Evolutionary conservation across 352 stramenopile species (phyloP).

Genomic region (Halophytophthora batemanensis): DNA sequence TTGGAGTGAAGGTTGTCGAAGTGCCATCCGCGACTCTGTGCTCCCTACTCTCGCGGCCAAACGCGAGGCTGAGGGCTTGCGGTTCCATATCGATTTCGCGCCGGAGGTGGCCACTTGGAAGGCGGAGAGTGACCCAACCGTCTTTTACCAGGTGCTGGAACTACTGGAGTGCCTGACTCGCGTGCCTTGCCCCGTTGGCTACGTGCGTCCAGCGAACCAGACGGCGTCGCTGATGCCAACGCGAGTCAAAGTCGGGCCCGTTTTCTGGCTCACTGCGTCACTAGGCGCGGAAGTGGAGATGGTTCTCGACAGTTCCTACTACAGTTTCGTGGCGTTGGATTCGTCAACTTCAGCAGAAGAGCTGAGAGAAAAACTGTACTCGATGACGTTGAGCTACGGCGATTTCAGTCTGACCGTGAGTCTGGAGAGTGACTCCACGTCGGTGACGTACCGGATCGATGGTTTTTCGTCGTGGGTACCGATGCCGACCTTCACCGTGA

Average conservation of each 20-base stretch:
- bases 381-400: neutral
- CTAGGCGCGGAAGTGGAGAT: neutral
- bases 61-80: neutral
- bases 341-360: neutral
- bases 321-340: neutral
- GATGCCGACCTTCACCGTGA: conserved; percentile 10
- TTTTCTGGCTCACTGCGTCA: conserved; percentile 10
- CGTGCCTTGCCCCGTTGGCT: conserved; percentile 13
- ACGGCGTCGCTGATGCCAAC: conserved; percentile 9
- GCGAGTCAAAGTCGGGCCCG: neutral
- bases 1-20: conserved; percentile 1
- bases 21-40: conserved; percentile 10
- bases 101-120: conserved; percentile 1
- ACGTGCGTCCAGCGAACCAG: conserved; percentile 9
- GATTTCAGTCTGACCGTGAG: conserved; percentile 4
- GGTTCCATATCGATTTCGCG: conserved; percentile 14
- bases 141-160: conserved; percentile 5
- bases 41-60: neutral
- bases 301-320: neutral
- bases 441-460: conserved; percentile 5
- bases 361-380: conserved; percentile 5
- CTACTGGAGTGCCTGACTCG: conserved; percentile 17
- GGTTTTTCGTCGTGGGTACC: conserved; percentile 6
- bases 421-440: neutral
- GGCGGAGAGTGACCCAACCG: neutral